These are phyloP conservation scores for Ustilago tritici DNA, from an alignment of 1,284 basidiomycete genomes.

Conservation along the genomic window DNA sequence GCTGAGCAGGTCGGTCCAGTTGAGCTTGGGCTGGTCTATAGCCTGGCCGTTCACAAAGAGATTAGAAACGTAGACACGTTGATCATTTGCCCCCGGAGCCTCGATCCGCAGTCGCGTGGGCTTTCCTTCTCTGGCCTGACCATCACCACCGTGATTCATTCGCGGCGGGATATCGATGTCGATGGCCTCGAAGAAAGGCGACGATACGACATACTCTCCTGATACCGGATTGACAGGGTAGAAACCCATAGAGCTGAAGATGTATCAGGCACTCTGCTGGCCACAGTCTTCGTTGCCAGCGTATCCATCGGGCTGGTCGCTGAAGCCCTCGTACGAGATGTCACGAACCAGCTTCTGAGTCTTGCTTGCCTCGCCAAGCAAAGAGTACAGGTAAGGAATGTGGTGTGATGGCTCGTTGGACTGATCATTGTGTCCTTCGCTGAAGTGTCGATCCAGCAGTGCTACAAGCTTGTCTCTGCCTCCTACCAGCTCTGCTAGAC, in stretches of 20 bases:
- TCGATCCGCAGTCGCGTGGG: slow-evolving; percentile 19
- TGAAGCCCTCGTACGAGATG: slow-evolving; percentile 77
- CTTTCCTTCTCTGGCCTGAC: neutral
- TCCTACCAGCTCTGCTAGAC: slow-evolving; percentile 77
- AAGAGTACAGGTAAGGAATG: slow-evolving; percentile 82
- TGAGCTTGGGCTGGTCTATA: slow-evolving; percentile 27
- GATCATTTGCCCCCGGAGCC: slow-evolving; percentile 27
- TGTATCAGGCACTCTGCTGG: slow-evolving; percentile 88
- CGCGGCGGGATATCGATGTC: slow-evolving; percentile 74
- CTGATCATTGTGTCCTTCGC: slow-evolving; percentile 84
- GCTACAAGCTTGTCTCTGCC: slow-evolving; percentile 77
- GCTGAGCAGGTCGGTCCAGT: slow-evolving; percentile 33
- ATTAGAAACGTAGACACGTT: slow-evolving; percentile 29
- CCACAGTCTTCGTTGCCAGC: slow-evolving; percentile 89
- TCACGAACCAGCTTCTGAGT: slow-evolving; percentile 79
- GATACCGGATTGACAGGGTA: slow-evolving; percentile 79
- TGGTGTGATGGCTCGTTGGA: slow-evolving; percentile 85
- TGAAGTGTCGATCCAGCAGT: slow-evolving; percentile 81
- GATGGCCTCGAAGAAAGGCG: slow-evolving; percentile 79
- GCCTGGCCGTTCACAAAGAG: slow-evolving; percentile 28
- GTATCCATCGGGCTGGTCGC: slow-evolving; percentile 77
- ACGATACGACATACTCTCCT: slow-evolving; percentile 76
- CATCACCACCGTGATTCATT: neutral
- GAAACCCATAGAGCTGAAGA: slow-evolving; percentile 82
- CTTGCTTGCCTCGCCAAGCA: slow-evolving; percentile 78